Base-by-base conservation (phyloP, 2,329 filamentous ascomycete genomes). In the Arthrobotrys pseudoclavata region DNA sequence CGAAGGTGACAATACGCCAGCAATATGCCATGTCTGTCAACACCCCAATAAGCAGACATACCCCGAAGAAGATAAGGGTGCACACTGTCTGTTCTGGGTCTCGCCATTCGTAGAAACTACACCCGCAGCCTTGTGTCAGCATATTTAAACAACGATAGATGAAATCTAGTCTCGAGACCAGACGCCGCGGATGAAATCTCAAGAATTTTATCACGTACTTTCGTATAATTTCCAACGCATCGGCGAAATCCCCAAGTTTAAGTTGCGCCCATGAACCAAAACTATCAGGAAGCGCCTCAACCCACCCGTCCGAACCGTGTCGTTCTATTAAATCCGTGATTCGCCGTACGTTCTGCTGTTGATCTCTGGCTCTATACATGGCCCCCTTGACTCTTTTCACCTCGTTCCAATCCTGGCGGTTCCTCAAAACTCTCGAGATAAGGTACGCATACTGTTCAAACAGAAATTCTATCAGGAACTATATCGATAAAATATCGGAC, bases 71-170 rank as follows among this genome's bases (percentile, higher is more conserved):
- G 26, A 76, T 26, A 13, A 76, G 52, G 10, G 72, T 70, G 42
- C 60, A 61, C 0, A 53, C 52, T 20, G 72, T 76, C 40, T 76
- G 72, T 42, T 45, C 48, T 12, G 72, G 72, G 13, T 50, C 45
- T 29, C 57, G 40, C 72, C 72, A 76, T 60, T 69, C 66, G 40
- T 70, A 70, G 26, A 76, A 76, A 40, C 72, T 76, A 50, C 12
- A 53, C 1, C 4, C 24, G 1, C 3, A 2, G 12, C 1, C 42
- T 55, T 20, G 22, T 45, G 13, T 53, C 37, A 64, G 60, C n/a
- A 37, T 48, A 15, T 4, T 7, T 31, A 15, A 13, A 15, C 37
- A 40, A 40, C 12, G 4, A 7, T 15, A 40, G 13, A 40, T 15
- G 37, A 3, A 37, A 26, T 20, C 5, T n/a, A 15, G 4, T n/a